Conservation (phyloP, 208 protist species). For the Naegleria fowleri region DNA sequence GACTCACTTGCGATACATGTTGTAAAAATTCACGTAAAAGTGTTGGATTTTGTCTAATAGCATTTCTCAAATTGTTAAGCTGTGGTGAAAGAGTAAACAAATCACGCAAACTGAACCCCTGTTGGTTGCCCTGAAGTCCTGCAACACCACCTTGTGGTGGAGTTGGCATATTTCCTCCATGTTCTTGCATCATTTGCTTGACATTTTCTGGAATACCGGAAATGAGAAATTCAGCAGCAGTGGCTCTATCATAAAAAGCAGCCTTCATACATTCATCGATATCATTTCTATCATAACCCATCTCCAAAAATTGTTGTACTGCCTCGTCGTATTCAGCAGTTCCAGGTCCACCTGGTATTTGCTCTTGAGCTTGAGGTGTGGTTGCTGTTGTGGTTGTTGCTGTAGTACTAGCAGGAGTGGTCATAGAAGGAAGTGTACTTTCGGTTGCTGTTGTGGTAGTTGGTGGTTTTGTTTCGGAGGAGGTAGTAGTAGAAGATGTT, state of each 20-base stretch:
- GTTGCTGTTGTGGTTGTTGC: background rate
- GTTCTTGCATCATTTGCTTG: background rate
- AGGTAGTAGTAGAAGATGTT: background rate
- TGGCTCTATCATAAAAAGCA: background rate
- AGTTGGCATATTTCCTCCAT: background rate
- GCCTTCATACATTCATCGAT: constrained; percentile 15
- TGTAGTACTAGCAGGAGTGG: background rate
- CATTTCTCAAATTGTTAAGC: background rate
- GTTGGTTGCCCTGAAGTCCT: background rate
- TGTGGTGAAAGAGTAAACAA: background rate
- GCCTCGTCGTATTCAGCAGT: background rate
- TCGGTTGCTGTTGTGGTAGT: background rate
- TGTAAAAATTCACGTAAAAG: background rate
- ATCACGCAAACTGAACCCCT: background rate
- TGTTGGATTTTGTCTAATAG: constrained; percentile 14
- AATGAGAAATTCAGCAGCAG: constrained; percentile 28
- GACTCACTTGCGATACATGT: background rate
- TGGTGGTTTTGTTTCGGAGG: background rate
- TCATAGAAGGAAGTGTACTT: background rate
- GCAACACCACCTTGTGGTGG: background rate
- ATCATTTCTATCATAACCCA: constrained; percentile 26
- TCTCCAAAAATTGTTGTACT: constrained; percentile 19
- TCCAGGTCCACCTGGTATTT: background rate
- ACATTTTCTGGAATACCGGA: constrained; percentile 15
- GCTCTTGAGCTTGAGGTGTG: background rate